Percentiles rank a stretch among this genome's conserved stretches.
phyloP scores from a whole-genome alignment of 2,329 filamentous ascomycete species.

The Magnaporthiopsis incrustans region DNA sequence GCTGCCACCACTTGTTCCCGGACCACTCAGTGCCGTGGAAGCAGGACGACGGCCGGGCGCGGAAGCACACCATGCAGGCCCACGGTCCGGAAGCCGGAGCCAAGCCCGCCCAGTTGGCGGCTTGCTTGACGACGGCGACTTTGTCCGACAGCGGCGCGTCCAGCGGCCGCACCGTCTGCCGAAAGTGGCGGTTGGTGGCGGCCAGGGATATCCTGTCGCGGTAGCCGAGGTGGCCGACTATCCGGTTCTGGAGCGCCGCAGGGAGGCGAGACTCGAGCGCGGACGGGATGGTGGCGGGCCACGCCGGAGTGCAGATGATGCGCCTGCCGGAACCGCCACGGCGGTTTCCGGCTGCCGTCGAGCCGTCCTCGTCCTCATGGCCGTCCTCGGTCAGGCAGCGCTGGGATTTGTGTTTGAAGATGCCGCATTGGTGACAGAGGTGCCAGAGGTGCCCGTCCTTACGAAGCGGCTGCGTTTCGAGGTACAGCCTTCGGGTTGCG shows the following conservation, averaged over 20 bases:
- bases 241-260: background rate
- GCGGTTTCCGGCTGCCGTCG: background rate
- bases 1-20: background rate
- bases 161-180: background rate
- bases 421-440: conserved; percentile 4
- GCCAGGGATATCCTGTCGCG: conserved; percentile 1
- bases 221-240: conserved; percentile 1
- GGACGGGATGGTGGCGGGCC: background rate
- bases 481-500: conserved; percentile 1
- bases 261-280: background rate
- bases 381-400: background rate
- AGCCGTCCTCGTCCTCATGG: background rate
- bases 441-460: conserved; percentile 4
- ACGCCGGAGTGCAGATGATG: background rate
- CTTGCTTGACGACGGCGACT: background rate
- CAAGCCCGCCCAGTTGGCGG: background rate
- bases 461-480: background rate
- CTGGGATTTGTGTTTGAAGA: background rate
- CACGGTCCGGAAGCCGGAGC: background rate
- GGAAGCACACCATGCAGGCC: conserved; percentile 2
- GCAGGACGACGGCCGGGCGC: background rate
- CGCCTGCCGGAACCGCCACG: no score
- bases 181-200: conserved; percentile 3
- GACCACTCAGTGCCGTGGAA: background rate
- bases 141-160: background rate